phyloP scores from a whole-genome alignment of 371 early-diverging fungal genomes.

The Synchytrium microbalum region DNA sequence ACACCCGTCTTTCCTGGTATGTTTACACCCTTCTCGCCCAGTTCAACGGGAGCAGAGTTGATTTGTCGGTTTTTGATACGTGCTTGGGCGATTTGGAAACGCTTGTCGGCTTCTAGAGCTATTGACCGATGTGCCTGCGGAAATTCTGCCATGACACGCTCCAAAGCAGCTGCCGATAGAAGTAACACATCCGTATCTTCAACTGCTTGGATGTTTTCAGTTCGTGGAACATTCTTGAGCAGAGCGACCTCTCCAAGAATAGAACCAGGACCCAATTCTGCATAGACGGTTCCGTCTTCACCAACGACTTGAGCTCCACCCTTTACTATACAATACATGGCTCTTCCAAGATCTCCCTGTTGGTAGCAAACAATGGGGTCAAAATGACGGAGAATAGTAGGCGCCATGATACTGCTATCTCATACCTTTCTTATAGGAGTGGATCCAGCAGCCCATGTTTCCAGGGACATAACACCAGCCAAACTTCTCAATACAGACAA shows the following conservation, averaged over 20 bases:
- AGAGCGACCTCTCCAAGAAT: constrained; percentile 44
- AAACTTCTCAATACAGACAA: no score
- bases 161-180: constrained; percentile 24
- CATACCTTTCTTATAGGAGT: constrained; percentile 11
- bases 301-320: constrained; percentile 32
- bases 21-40: no score
- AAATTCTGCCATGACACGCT: constrained; percentile 28
- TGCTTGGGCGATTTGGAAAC: constrained; percentile 19
- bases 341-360: constrained; percentile 24
- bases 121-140: constrained; percentile 33
- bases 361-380: no score
- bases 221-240: constrained; percentile 40
- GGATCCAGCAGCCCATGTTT: constrained; percentile 23
- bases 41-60: no score
- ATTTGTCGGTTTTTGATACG: no score
- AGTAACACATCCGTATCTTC: constrained; percentile 33
- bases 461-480: no score
- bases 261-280: constrained; percentile 24
- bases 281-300: constrained; percentile 28
- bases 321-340: constrained; percentile 33
- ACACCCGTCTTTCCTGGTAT: no score
- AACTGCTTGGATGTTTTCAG: constrained; percentile 41
- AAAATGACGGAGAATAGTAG: constrained; percentile 11
- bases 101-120: constrained; percentile 31
- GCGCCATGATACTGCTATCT: no score